Evolutionary conservation across 139 green algal species (phyloP), one percentile per base, ranked within the genome.

Genomic region (Auxenochlorella pyrenoidosa): DNA sequence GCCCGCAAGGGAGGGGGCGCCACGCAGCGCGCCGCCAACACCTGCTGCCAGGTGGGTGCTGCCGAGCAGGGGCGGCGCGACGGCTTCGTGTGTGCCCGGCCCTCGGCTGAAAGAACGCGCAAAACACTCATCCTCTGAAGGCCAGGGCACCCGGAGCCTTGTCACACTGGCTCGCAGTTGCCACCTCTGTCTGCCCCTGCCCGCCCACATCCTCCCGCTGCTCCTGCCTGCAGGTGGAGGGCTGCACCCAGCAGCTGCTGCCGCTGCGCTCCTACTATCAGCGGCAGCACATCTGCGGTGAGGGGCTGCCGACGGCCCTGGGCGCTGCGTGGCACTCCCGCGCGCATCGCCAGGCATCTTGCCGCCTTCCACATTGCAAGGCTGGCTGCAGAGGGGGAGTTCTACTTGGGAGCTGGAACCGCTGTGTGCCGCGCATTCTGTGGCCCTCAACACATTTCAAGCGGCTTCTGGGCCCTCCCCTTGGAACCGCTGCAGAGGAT

Each of bases 231-330:
- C 63, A 85, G 80, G 80, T 85, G 60, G 80, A 85, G 41, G 80
- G 80, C 22, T 85, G 80, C 80, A 12, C 12, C 15, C 36, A 22
- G 13, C 78, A 83, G 78, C 59, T 77, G 26, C 80, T 85, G 40
- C 80, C 80, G 19, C 30, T 85, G 34, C 63, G 63, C 8, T 77
- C 80, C 8, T 85, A 85, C 80, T 85, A 85, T 63, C 80, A 85
- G 60, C 80, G 80, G 12, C 80, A 85, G 40, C 80, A 85, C 80
- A 85, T 85, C 63, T 85, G 80, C 40, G 79, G 79, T 84, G 79
- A 84, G 79, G 19, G 21, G 40, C 40, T 24, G n/a, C 38, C 36
- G 38, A 12, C 38, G 36, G 34, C 40, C 73, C 16, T 0, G 13
- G 43, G 43, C 41, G 4, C n/a, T n/a, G n/a, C n/a, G n/a, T n/a